Conservation (phyloP, 495 filamentous ascomycete genomes). For the Podospora pseudocomata region DNA sequence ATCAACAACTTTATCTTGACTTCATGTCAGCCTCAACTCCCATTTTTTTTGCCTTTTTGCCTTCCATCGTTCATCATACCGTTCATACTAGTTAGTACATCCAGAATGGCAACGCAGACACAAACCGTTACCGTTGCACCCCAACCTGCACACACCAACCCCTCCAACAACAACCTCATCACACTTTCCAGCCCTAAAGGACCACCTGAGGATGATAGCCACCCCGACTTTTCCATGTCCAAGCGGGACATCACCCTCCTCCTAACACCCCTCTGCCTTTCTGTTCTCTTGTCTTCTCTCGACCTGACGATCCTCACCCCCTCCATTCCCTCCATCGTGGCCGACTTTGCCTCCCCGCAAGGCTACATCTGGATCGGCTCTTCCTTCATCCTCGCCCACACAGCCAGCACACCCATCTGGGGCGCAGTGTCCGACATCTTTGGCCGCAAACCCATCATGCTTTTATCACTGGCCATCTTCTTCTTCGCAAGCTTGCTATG, state of each 20-base stretch:
- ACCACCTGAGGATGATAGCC: not conserved
- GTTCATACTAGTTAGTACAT: not conserved
- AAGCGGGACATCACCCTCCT: slow-evolving; percentile 18
- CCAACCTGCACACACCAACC: not conserved
- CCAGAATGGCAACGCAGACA: not conserved
- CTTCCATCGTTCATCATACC: not conserved
- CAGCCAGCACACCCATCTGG: slow-evolving; percentile 65
- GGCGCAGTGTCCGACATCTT: slow-evolving; percentile 78
- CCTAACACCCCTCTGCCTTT: slow-evolving; percentile 41
- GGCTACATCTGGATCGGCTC: slow-evolving; percentile 73
- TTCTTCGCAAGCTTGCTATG: slow-evolving; percentile 68
- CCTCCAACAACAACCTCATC: not conserved
- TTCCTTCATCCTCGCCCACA: slow-evolving; percentile 64
- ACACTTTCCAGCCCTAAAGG: not conserved
- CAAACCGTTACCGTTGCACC: not conserved
- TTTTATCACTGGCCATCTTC: slow-evolving; percentile 66
- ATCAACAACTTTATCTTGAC: not conserved
- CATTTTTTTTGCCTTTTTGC: not conserved
- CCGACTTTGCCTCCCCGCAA: slow-evolving; percentile 53
- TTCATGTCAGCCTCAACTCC: not conserved
- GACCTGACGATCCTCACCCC: slow-evolving; percentile 30
- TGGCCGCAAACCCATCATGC: slow-evolving; percentile 71
- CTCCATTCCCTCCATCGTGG: slow-evolving; percentile 52
- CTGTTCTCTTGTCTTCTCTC: slow-evolving; percentile 49
- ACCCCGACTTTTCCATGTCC: not conserved